phyloP scores from a whole-genome alignment of 192 early-diverging fungal species.

The Coemansia sp. region DNA sequence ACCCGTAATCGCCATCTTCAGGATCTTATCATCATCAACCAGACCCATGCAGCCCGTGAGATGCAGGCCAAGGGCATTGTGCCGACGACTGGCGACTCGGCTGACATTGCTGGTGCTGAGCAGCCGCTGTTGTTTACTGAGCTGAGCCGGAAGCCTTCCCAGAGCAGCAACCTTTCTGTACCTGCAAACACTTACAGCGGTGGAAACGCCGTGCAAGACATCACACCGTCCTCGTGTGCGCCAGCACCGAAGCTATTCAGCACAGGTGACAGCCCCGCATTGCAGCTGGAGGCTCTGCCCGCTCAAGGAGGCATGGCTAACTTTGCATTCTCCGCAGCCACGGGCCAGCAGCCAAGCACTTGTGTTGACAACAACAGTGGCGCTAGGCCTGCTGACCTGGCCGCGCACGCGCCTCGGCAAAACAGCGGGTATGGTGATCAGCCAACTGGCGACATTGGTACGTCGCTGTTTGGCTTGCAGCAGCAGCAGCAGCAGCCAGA shows the following conservation, averaged over 20 bases:
- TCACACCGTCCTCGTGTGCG: background rate
- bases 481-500: background rate
- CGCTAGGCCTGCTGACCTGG: slow-evolving; percentile 1
- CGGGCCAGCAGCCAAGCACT: background rate
- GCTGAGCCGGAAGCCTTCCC: slow-evolving; percentile 1
- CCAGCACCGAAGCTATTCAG: background rate
- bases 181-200: background rate
- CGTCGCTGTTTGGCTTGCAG: background rate
- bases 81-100: background rate
- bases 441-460: background rate
- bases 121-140: slow-evolving; percentile 27
- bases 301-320: background rate
- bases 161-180: background rate
- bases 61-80: slow-evolving; percentile 7
- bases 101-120: background rate
- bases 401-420: background rate
- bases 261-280: background rate
- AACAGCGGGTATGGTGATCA: background rate
- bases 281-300: background rate
- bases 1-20: slow-evolving; percentile 46
- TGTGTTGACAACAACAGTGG: background rate
- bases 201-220: background rate
- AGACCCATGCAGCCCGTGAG: slow-evolving; percentile 39
- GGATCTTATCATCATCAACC: slow-evolving; percentile 47
- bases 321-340: background rate